Evolutionary conservation across 257 asterid genomes (phyloP), one percentile per base, ranked within the genome.

Genomic region (Phtheirospermum japonicum): DNA sequence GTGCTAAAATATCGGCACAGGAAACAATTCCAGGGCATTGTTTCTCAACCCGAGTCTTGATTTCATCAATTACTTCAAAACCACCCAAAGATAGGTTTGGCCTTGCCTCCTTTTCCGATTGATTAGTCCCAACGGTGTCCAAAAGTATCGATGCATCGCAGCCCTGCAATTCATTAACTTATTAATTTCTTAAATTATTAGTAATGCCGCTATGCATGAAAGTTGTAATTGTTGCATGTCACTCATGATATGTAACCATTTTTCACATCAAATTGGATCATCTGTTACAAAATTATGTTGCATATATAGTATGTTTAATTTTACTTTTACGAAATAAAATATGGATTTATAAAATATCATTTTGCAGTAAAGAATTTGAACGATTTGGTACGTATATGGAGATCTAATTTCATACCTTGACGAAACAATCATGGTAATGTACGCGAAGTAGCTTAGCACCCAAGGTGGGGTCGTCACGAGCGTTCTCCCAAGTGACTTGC

Each of bases 391-490:
- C n/a, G n/a, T n/a, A n/a, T n/a, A n/a, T n/a, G n/a, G n/a, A n/a
- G n/a, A n/a, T n/a, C n/a, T n/a, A n/a, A n/a, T n/a, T n/a, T n/a
- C n/a, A n/a, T 75, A 77, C 84, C 68, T 59, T 73, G 16, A 83
- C 80, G 32, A 83, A 83, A 55, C 86, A 83, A 33, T 83, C 84
- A 10, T 83, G 89, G 39, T 73, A 83, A 49, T 80, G 89, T 57
- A 77, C 45, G 9, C 89, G 76, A 17, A 76, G 83, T 18, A 77
- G 46, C 65, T 73, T 79, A 60, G 84, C 71, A 9, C 73, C 73
- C 59, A 76, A 51, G 7, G 75, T 76, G 6, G 62, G 16, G 52
- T 79, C 82, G 0, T 10, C 64, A 2, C 26, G 61, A 9, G 42
- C 76, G 64, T 64, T 74, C 2, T 66, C 76, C 67, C 71, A 18